These are phyloP conservation scores for Calonectria hawksworthii DNA, from an alignment of 2,329 filamentous ascomycete genomes.

Conservation along the genomic window DNA sequence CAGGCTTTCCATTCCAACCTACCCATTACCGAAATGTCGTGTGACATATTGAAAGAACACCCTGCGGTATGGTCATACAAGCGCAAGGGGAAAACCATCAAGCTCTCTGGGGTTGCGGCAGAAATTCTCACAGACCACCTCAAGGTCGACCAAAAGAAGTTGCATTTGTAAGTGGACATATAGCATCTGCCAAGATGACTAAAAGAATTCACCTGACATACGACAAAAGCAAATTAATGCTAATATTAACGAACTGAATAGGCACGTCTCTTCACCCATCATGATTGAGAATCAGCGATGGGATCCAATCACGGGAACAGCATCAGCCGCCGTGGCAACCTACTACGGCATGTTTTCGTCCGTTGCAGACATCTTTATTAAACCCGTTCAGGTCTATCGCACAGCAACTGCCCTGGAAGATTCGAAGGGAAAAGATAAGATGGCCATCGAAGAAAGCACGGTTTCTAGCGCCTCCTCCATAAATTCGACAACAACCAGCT, in stretches of 20 bases:
- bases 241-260: not conserved
- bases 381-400: conserved; percentile 29
- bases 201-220: too few relatives aligned
- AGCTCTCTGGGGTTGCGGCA: conserved; percentile 30
- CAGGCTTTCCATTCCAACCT: conserved; percentile 37
- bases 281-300: conserved; percentile 31
- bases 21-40: conserved; percentile 30
- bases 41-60: conserved; percentile 22
- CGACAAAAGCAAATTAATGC: not conserved
- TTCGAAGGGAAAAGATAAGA: not conserved
- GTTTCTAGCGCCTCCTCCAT: not conserved
- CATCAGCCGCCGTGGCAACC: conserved; percentile 12
- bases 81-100: not conserved
- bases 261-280: not conserved
- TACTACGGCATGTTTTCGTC: conserved; percentile 14
- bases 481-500: not conserved
- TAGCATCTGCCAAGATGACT: too few relatives aligned
- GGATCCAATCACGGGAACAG: conserved; percentile 33
- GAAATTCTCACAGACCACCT: conserved; percentile 16
- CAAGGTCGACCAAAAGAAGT: conserved; percentile 26
- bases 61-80: conserved; percentile 26
- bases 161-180: conserved; percentile 15
- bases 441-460: not conserved
- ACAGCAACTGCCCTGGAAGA: not conserved
- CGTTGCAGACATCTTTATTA: conserved; percentile 21